Percentiles rank a stretch among this genome's conserved stretches.
These are phyloP conservation scores for Metschnikowia proteae DNA, from an alignment of 805 yeast species.

Conservation along the genomic window DNA sequence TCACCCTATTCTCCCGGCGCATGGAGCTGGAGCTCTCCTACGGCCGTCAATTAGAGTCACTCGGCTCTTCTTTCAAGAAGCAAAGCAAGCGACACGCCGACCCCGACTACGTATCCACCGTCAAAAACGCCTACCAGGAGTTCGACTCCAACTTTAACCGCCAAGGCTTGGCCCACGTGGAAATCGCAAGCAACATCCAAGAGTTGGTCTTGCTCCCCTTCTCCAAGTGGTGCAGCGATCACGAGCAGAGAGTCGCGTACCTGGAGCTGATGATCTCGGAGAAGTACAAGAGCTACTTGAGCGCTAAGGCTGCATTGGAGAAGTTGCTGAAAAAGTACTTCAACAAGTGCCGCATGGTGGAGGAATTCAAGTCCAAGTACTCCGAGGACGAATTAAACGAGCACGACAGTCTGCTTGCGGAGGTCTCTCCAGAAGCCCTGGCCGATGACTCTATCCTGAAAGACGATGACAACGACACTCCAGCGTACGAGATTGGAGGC, in stretches of 20 bases:
- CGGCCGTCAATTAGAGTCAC: conserved; percentile 51
- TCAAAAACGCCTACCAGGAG: conserved; percentile 60
- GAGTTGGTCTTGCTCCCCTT: conserved; percentile 66
- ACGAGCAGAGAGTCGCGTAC: conserved; percentile 59
- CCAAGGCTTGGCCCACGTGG: conserved; percentile 57
- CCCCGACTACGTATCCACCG: conserved; percentile 61
- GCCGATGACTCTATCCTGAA: neutral
- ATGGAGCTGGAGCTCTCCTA: conserved; percentile 69
- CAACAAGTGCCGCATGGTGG: conserved; percentile 71
- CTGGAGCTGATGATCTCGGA: conserved; percentile 52
- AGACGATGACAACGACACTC: conserved; percentile 13
- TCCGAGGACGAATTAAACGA: conserved; percentile 42
- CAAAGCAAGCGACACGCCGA: conserved; percentile 38
- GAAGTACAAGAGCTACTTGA: conserved; percentile 51
- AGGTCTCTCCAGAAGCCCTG: neutral
- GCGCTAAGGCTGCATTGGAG: conserved; percentile 45
- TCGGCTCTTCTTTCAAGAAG: conserved; percentile 40
- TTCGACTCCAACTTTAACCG: conserved; percentile 49
- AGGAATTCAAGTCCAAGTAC: conserved; percentile 53
- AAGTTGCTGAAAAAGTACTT: conserved; percentile 65
- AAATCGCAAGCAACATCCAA: conserved; percentile 60
- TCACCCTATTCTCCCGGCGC: conserved; percentile 59
- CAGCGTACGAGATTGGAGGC: conserved; percentile 32
- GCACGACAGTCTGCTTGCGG: conserved; percentile 5
- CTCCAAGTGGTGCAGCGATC: conserved; percentile 69